Evolutionary conservation across 345 rosid species (phyloP).

Genomic region (Diplotaxis tenuifolia): DNA sequence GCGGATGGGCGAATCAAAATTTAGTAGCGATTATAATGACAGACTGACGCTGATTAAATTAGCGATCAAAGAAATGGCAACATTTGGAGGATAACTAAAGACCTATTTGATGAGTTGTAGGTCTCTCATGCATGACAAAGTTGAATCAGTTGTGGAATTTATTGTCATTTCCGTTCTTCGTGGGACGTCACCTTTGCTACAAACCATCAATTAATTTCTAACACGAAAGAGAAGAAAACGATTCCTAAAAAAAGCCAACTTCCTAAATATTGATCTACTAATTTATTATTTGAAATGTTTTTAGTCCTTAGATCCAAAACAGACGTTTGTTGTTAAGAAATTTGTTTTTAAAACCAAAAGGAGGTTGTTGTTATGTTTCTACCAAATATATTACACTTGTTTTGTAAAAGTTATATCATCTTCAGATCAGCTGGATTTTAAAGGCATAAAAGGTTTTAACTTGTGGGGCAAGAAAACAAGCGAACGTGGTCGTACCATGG

Average conservation of each 20-base stretch:
- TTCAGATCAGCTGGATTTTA: conserved; percentile 37
- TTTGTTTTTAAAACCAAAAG: conserved; percentile 3
- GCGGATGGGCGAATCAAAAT: too few species aligned
- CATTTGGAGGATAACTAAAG: background rate
- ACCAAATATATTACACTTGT: too few species aligned
- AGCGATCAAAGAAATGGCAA: too few species aligned
- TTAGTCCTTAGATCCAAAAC: conserved; percentile 22
- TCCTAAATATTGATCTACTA: conserved; percentile 25
- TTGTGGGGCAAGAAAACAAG: conserved; percentile 37
- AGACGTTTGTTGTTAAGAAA: conserved; percentile 11
- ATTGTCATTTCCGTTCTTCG: conserved; percentile 19
- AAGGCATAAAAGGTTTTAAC: conserved; percentile 24
- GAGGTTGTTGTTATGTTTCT: too few species aligned
- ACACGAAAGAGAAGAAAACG: conserved; percentile 2
- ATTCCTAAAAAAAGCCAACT: conserved; percentile 8
- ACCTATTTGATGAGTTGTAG: conserved; percentile 7
- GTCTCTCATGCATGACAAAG: background rate
- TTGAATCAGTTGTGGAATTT: conserved; percentile 26
- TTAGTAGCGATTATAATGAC: too few species aligned
- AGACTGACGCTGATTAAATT: too few species aligned
- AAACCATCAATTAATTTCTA: conserved; percentile 27
- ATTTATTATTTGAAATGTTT: conserved; percentile 5
- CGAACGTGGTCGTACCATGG: conserved; percentile 47
- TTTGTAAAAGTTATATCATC: conserved; percentile 15
- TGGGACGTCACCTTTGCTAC: conserved; percentile 11